Evolutionary conservation across 768 basidiomycete genomes (phyloP).

Genomic region (Dentipellis sp.): DNA sequence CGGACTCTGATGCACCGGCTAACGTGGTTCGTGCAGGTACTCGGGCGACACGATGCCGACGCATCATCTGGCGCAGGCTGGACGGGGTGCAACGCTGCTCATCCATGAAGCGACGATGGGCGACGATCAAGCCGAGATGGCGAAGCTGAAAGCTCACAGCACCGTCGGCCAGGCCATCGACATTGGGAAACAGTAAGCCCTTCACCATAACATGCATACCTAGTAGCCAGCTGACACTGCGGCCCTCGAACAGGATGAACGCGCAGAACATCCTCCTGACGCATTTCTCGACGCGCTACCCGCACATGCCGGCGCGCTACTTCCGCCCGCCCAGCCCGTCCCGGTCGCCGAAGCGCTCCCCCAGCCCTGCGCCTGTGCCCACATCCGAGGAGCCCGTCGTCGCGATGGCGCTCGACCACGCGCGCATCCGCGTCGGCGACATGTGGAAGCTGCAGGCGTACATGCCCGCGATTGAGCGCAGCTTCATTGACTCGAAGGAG

Average conservation of each 20-base stretch:
- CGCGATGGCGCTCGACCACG: constrained; percentile 77
- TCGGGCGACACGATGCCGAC: constrained; percentile 89
- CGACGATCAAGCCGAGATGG: constrained; percentile 71
- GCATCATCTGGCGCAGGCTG: constrained; percentile 54
- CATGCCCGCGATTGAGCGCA: constrained; percentile 58
- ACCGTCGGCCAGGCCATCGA: constrained; percentile 85
- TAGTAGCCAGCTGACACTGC: background rate
- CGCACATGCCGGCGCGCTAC: constrained; percentile 54
- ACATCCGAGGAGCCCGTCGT: constrained; percentile 25
- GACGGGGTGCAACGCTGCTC: constrained; percentile 62
- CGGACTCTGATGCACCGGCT: background rate
- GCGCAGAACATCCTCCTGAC: constrained; percentile 84
- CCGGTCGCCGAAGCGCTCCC: background rate
- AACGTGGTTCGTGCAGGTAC: constrained; percentile 45
- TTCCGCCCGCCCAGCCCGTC: constrained; percentile 5
- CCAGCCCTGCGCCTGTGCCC: background rate
- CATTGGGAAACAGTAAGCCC: constrained; percentile 55
- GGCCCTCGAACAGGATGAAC: constrained; percentile 51
- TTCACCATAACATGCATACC: constrained; percentile 5
- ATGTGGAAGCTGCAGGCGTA: constrained; percentile 87
- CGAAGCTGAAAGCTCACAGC: constrained; percentile 72
- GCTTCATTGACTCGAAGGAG: constrained; percentile 43
- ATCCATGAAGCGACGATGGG: constrained; percentile 95
- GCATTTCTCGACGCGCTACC: constrained; percentile 92
- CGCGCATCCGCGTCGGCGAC: constrained; percentile 59